phyloP scores from a whole-genome alignment of 768 basidiomycete species.

The Paxillus involutus region DNA sequence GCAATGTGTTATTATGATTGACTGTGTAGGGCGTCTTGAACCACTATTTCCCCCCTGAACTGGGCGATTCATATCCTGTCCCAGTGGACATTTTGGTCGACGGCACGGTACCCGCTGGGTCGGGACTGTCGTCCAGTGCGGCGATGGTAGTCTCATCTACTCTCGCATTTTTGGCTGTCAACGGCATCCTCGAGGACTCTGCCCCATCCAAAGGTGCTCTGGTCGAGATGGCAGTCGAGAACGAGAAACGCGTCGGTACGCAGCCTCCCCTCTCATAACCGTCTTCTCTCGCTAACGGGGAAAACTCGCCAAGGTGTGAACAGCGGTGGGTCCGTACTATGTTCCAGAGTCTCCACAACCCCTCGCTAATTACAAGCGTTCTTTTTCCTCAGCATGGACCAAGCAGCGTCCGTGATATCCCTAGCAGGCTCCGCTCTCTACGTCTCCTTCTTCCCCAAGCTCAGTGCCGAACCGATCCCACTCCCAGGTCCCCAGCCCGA shows the following conservation, averaged over 20 bases:
- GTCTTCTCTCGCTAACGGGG: not conserved
- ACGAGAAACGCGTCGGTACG: conserved; percentile 78
- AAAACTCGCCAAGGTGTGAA: conserved; percentile 52
- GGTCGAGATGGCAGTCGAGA: conserved; percentile 78
- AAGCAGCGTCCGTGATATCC: conserved; percentile 85
- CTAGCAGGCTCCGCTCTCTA: conserved; percentile 69
- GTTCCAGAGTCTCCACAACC: not conserved
- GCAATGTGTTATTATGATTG: not conserved
- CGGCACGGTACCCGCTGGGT: conserved; percentile 84
- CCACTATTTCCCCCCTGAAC: conserved; percentile 46
- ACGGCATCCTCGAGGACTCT: conserved; percentile 52
- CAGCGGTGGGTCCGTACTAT: conserved; percentile 62
- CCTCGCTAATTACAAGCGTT: conserved; percentile 3
- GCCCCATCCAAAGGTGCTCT: conserved; percentile 60
- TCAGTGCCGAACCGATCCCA: conserved; percentile 64
- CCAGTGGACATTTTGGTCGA: conserved; percentile 76
- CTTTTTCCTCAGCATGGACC: conserved; percentile 69
- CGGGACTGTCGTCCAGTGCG: conserved; percentile 84
- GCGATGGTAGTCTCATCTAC: conserved; percentile 91
- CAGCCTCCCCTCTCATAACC: not conserved
- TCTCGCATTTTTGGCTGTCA: conserved; percentile 75
- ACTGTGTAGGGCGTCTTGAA: conserved; percentile 61
- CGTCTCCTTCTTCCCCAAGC: conserved; percentile 77
- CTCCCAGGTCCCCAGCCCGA: conserved; percentile 44
- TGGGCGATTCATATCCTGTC: conserved; percentile 37